These are phyloP conservation scores for Coffea canephora DNA, from an alignment of 257 asterid genomes.

Conservation along the genomic window DNA sequence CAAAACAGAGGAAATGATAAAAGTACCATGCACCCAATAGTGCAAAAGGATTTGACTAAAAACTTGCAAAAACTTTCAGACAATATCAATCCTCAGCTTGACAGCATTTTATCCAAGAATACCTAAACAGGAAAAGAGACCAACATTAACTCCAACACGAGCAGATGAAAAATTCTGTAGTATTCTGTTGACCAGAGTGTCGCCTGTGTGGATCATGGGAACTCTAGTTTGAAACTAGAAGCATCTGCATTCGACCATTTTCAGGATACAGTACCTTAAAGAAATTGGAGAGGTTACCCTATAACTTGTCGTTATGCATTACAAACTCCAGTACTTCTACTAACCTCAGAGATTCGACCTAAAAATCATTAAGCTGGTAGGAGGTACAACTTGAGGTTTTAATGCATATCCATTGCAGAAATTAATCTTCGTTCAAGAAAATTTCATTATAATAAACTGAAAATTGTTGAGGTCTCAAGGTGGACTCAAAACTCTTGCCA, in stretches of 20 bases:
- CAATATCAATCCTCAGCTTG: background rate
- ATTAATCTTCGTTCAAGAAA: background rate
- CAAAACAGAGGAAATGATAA: too few relatives aligned
- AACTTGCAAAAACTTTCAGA: background rate
- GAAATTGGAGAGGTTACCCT: background rate
- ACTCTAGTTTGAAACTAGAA: background rate
- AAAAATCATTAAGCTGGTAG: too few relatives aligned
- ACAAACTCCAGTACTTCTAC: background rate
- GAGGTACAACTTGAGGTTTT: too few relatives aligned
- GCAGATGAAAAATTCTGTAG: background rate
- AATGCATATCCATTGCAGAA: background rate
- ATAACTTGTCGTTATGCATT: background rate
- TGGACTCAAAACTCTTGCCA: background rate
- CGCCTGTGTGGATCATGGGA: background rate
- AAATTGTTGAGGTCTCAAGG: background rate
- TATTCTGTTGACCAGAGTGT: background rate
- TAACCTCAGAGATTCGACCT: background rate
- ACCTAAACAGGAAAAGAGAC: background rate
- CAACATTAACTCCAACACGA: background rate
- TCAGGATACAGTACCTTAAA: background rate
- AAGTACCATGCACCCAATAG: background rate
- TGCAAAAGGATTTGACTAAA: background rate
- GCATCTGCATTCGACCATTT: background rate
- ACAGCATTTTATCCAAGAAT: background rate
- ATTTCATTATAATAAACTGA: background rate